Evolutionary conservation across 176 grass and related monocot species (phyloP).

Genomic region (Zea mays): Zm-B73-REFERENCE-NAM-5.0 NC_050096.1:300687501-300688000

Average conservation of each 20-base stretch:
- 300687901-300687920: not conserved
- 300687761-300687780: conserved; percentile 34
- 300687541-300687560: not conserved
- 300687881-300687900: not conserved
- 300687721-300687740: not conserved
- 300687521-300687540: not conserved
- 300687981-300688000: not conserved
- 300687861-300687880: not conserved
- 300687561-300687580: not conserved
- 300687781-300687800: not conserved
- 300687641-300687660: conserved; percentile 44
- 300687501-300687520: not conserved
- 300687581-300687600: not conserved
- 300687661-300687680: conserved; percentile 37
- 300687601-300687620: not conserved
- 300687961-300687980: not conserved
- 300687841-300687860: not conserved
- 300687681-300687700: not conserved
- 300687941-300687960: not conserved
- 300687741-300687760: not conserved
- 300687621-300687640: conserved; percentile 15
- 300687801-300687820: not conserved
- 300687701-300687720: not conserved
- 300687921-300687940: not conserved
- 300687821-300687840: not conserved